A percentile compares a stretch with the other conserved stretches of the same genome.
Evolutionary conservation across 495 filamentous ascomycete species (phyloP).

Genomic region (Saxophila tyrrhenica): DNA sequence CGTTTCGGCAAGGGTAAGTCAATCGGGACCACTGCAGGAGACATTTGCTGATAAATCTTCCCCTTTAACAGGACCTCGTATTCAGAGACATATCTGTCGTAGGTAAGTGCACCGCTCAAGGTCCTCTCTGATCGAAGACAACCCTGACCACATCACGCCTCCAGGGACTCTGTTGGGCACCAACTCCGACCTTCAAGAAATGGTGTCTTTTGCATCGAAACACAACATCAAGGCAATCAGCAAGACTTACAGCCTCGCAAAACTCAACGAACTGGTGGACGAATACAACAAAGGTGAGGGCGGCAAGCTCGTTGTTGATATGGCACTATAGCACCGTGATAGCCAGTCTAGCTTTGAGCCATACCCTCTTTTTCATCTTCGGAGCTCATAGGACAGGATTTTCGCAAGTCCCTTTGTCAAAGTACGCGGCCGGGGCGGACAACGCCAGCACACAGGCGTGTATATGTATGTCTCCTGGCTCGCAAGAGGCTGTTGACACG

Average conservation of each 20-base stretch:
- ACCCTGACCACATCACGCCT: no score
- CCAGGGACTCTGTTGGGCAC: conserved; percentile 37
- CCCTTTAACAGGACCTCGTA: no score
- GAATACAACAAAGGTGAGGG: conserved; percentile 33
- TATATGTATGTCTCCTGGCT: no score
- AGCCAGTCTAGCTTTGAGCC: not conserved
- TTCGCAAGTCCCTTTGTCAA: no score
- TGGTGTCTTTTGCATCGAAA: conserved; percentile 40
- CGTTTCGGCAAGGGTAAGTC: conserved; percentile 24
- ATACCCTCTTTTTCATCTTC: not conserved
- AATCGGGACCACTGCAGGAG: no score
- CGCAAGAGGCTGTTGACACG: no score
- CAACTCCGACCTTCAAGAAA: conserved; percentile 35
- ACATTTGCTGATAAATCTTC: no score
- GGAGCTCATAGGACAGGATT: not conserved
- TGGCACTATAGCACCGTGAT: conserved; percentile 12
- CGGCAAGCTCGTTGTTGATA: conserved; percentile 35
- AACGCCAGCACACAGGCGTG: no score
- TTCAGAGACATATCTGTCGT: conserved; percentile 43
- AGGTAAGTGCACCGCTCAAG: no score
- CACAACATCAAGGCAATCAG: conserved; percentile 33
- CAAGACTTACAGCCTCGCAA: conserved; percentile 27
- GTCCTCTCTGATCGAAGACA: no score
- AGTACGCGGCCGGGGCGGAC: no score
- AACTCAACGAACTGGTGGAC: conserved; percentile 33